Evolutionary conservation across 208 protist species (phyloP).

Genomic region (Sergeia podlipaevii): DNA sequence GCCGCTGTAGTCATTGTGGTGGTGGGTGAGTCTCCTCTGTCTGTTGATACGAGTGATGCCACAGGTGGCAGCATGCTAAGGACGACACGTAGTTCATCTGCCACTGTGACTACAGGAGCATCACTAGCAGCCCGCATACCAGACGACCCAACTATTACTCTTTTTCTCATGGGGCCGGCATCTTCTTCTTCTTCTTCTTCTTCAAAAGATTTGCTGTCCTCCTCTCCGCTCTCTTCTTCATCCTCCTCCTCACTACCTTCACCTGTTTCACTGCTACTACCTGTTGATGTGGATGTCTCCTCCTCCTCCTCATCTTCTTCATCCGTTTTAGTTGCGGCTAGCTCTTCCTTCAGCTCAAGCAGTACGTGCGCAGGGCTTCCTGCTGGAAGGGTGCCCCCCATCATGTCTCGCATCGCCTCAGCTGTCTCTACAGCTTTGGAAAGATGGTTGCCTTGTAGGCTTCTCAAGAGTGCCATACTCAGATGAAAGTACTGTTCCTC

Average conservation of each 20-base stretch:
- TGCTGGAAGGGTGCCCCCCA: background rate
- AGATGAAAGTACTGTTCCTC: slow-evolving; percentile 6
- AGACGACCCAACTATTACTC: background rate
- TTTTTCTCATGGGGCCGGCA: background rate
- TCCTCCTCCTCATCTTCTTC: slow-evolving; percentile 8
- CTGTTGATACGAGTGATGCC: too few species aligned
- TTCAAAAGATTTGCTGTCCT: background rate
- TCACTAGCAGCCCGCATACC: background rate
- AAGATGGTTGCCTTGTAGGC: background rate
- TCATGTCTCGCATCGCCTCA: background rate
- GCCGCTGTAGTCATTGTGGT: too few species aligned
- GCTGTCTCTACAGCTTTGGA: background rate
- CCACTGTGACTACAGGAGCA: too few species aligned
- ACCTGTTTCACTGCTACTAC: background rate
- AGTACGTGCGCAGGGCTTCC: slow-evolving; percentile 1
- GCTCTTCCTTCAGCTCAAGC: background rate
- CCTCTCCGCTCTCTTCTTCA: background rate
- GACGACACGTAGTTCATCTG: too few species aligned
- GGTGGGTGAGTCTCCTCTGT: too few species aligned
- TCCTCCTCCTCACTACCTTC: slow-evolving; percentile 9
- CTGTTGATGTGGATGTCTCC: background rate
- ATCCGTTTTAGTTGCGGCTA: background rate
- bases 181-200: background rate
- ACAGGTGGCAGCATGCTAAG: too few species aligned
- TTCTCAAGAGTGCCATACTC: background rate